A percentile compares a stretch with the other conserved stretches of the same genome.
These are phyloP conservation scores for Zygosaccharomyces bisporus DNA, from an alignment of 805 yeast genomes.

Conservation along the genomic window DNA sequence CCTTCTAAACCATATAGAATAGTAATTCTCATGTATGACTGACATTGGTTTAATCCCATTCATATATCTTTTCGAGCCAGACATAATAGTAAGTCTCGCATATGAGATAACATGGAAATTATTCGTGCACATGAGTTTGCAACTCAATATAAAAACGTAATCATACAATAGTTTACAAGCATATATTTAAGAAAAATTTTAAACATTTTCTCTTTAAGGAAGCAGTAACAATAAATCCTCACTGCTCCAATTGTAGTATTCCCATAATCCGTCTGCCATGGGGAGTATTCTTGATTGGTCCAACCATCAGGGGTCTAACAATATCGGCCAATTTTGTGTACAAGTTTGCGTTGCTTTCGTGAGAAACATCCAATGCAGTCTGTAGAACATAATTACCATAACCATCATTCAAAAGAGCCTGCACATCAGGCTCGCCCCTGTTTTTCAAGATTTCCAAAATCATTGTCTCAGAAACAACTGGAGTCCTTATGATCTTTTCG, in stretches of 20 bases:
- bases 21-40: too few relatives aligned
- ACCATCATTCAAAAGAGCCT: conserved; percentile 74
- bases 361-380: conserved; percentile 70
- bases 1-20: too few relatives aligned
- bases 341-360: conserved; percentile 36
- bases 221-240: background rate
- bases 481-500: conserved; percentile 71
- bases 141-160: background rate
- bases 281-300: conserved; percentile 76
- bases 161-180: background rate
- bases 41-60: too few relatives aligned
- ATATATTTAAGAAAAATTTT: too few relatives aligned
- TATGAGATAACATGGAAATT: too few relatives aligned
- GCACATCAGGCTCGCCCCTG: conserved; percentile 33
- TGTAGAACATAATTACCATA: conserved; percentile 94
- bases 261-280: conserved; percentile 92
- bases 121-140: too few relatives aligned
- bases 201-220: background rate
- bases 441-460: conserved; percentile 45
- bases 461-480: conserved; percentile 45
- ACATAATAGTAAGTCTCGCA: too few relatives aligned
- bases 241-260: conserved; percentile 43
- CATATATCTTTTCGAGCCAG: too few relatives aligned
- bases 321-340: conserved; percentile 53
- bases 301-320: conserved; percentile 71